Conservation (phyloP, 352 stramenopile genomes). For the Pythium diclinum region DNA sequence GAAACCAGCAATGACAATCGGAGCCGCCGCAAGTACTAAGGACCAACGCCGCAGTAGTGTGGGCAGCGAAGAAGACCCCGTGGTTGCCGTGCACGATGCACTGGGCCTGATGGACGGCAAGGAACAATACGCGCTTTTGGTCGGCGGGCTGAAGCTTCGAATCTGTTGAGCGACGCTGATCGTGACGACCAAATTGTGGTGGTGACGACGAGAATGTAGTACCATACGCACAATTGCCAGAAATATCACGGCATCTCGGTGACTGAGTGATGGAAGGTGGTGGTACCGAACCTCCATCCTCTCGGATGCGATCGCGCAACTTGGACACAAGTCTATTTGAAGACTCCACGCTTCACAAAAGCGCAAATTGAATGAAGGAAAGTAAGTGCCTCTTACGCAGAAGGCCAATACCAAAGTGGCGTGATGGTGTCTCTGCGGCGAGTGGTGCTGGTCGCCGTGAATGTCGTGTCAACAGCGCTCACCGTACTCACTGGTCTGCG, state of each 20-base stretch:
- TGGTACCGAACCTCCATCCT: no score
- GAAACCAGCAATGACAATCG: not conserved
- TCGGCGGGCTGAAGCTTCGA: not conserved
- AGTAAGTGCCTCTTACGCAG: no score
- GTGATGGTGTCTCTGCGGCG: not conserved
- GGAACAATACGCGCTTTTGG: not conserved
- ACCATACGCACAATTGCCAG: no score
- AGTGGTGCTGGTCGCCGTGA: constrained; percentile 14
- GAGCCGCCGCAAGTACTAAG: not conserved
- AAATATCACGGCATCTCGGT: no score
- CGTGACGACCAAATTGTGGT: no score
- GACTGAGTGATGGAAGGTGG: no score
- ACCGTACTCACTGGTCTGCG: constrained; percentile 45
- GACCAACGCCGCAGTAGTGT: not conserved
- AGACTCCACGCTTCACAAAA: no score
- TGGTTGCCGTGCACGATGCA: not conserved
- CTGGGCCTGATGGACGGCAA: not conserved
- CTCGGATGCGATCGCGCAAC: no score
- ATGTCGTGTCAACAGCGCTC: constrained; percentile 40
- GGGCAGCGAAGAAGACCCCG: not conserved
- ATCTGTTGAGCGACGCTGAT: not conserved
- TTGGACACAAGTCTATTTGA: no score
- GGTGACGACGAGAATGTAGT: no score
- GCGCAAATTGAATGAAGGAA: no score
- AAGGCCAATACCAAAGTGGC: no score